phyloP scores from a whole-genome alignment of 495 filamentous ascomycete genomes.

The Penicillium turbatum region DNA sequence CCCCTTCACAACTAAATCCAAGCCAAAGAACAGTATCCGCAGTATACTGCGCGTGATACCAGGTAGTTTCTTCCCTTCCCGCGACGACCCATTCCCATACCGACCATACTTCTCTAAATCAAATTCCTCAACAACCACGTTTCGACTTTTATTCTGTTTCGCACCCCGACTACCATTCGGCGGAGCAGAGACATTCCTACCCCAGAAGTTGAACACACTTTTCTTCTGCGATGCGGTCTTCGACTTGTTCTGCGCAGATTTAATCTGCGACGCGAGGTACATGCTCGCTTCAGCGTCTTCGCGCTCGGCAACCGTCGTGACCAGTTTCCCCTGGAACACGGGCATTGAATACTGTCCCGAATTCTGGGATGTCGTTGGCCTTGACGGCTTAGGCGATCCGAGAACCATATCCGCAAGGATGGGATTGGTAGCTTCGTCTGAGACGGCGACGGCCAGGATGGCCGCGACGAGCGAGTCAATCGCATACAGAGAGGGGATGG shows the following conservation, averaged over 20 bases:
- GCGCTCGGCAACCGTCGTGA: conserved; percentile 41
- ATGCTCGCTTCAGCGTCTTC: conserved; percentile 36
- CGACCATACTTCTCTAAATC: conserved; percentile 45
- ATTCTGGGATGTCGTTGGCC: conserved; percentile 5
- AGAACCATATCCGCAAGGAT: conserved; percentile 36
- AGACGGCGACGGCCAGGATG: conserved; percentile 62
- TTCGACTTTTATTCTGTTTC: conserved; percentile 24
- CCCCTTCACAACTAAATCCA: conserved; percentile 35
- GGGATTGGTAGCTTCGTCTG: conserved; percentile 48
- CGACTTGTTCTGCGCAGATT: conserved; percentile 14
- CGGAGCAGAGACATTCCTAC: background rate
- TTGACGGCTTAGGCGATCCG: conserved; percentile 14
- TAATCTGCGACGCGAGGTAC: conserved; percentile 32
- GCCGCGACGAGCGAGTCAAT: conserved; percentile 71
- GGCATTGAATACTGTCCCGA: conserved; percentile 2
- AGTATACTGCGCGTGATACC: conserved; percentile 32
- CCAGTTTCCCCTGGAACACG: conserved; percentile 29
- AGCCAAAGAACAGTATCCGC: conserved; percentile 35
- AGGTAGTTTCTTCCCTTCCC: conserved; percentile 39
- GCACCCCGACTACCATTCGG: conserved; percentile 7
- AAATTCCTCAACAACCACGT: conserved; percentile 42
- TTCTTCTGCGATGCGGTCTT: conserved; percentile 9
- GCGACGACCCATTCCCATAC: conserved; percentile 31
- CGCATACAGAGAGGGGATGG: conserved; percentile 59
- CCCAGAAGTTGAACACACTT: conserved; percentile 25